These are phyloP conservation scores for Annulohypoxylon stygium DNA, from an alignment of 495 filamentous ascomycete genomes.

Conservation along the genomic window DNA sequence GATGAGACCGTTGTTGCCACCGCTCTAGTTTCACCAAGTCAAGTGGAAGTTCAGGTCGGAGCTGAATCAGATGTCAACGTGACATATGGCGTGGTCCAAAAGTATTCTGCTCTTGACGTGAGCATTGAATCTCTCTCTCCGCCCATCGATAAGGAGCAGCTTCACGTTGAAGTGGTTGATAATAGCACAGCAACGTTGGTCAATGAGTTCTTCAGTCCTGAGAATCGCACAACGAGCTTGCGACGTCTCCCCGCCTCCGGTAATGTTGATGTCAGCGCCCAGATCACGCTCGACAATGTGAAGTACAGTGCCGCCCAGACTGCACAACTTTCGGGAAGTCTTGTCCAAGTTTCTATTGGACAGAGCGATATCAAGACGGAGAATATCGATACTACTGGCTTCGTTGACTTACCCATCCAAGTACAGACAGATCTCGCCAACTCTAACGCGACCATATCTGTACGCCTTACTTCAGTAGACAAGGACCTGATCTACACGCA, in stretches of 20 bases:
- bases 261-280: not conserved
- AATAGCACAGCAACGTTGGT: not conserved
- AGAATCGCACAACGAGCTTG: not conserved
- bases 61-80: not conserved
- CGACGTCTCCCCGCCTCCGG: not conserved
- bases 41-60: not conserved
- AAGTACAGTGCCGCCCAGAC: not conserved
- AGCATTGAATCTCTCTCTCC: slow-evolving; percentile 13
- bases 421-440: not conserved
- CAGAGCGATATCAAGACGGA: slow-evolving; percentile 4
- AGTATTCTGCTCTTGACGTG: slow-evolving; percentile 21
- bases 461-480: slow-evolving; percentile 9
- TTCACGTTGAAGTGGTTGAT: slow-evolving; percentile 18
- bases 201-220: slow-evolving; percentile 5
- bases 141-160: slow-evolving; percentile 7
- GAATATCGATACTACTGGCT: slow-evolving; percentile 10
- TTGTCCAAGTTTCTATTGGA: not conserved
- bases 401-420: slow-evolving; percentile 14
- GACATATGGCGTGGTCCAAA: slow-evolving; percentile 3
- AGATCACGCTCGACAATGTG: slow-evolving; percentile 7
- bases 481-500: not conserved
- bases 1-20: slow-evolving; percentile 8
- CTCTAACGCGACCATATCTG: not conserved
- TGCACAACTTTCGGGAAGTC: not conserved
- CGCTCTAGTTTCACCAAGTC: slow-evolving; percentile 7